Evolutionary conservation across 1,284 basidiomycete genomes (phyloP).

Genomic region (Ustilago hordei): DNA sequence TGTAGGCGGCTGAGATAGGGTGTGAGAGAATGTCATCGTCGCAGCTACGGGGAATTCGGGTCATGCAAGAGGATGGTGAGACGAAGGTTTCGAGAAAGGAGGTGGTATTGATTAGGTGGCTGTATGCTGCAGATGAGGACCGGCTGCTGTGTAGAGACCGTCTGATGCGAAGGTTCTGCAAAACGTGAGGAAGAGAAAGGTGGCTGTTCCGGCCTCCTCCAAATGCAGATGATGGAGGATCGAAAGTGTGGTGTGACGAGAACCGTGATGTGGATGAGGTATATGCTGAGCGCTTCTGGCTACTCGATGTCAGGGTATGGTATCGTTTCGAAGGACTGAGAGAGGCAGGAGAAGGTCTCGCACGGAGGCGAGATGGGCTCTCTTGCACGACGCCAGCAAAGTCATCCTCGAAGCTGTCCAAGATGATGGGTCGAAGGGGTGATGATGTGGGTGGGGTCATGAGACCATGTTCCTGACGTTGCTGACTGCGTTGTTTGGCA

Average conservation of each 20-base stretch:
- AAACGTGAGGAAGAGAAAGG: slow-evolving; percentile 1
- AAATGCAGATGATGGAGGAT: slow-evolving; percentile 20
- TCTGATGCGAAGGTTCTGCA: slow-evolving; percentile 23
- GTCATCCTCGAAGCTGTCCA: slow-evolving; percentile 27
- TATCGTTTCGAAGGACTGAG: background rate
- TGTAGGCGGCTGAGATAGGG: slow-evolving; percentile 59
- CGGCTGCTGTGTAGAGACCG: slow-evolving; percentile 12
- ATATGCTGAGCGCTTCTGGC: slow-evolving; percentile 4
- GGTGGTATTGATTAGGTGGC: slow-evolving; percentile 24
- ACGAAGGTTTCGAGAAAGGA: slow-evolving; percentile 44
- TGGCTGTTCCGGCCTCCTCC: background rate
- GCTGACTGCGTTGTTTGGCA: slow-evolving; percentile 35
- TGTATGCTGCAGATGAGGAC: slow-evolving; percentile 7
- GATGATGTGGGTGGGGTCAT: slow-evolving; percentile 47
- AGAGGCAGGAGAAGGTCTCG: background rate
- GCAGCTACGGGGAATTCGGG: slow-evolving; percentile 17
- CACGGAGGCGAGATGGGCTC: slow-evolving; percentile 18
- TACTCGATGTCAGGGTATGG: slow-evolving; percentile 8
- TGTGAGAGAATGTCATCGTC: slow-evolving; percentile 38
- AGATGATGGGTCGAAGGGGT: slow-evolving; percentile 34
- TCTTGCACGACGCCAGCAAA: background rate
- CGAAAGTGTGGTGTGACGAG: background rate
- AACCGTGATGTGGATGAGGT: background rate
- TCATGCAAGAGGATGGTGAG: slow-evolving; percentile 30
- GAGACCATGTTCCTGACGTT: slow-evolving; percentile 38